Evolutionary conservation across 2,329 filamentous ascomycete species (phyloP).

Genomic region (Curvularia verruculosa): DNA sequence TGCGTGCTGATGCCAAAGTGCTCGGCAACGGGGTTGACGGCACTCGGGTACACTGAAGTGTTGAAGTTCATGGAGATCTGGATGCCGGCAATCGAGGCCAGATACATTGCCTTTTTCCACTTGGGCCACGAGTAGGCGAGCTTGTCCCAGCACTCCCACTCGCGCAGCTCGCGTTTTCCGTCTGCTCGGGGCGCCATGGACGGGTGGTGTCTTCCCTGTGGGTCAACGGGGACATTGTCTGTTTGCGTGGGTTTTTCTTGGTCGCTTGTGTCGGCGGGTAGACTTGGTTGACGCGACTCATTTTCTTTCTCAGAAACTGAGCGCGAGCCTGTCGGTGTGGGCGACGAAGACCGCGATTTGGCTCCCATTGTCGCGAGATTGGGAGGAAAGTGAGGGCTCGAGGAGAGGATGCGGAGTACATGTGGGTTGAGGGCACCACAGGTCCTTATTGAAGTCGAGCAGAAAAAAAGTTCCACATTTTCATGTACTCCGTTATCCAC

Average conservation of each 20-base stretch:
- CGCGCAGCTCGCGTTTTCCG: conserved; percentile 36
- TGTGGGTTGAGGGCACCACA: conserved; percentile 7
- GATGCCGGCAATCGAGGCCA: conserved; percentile 59
- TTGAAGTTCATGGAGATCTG: conserved; percentile 65
- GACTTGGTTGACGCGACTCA: conserved; percentile 7
- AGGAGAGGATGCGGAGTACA: conserved; percentile 12
- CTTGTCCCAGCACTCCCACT: conserved; percentile 55
- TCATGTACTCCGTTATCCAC: neutral
- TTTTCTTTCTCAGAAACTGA: conserved; percentile 10
- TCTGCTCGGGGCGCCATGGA: conserved; percentile 15
- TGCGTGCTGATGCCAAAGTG: conserved; percentile 60
- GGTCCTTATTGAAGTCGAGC: conserved; percentile 13
- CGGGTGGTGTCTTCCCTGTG: conserved; percentile 16
- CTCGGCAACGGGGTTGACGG: conserved; percentile 57
- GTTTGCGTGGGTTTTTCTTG: conserved; percentile 17
- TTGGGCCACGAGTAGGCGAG: conserved; percentile 55
- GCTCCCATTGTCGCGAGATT: conserved; percentile 9
- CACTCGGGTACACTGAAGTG: conserved; percentile 61
- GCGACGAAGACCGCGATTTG: conserved; percentile 17
- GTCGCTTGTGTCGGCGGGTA: conserved; percentile 15
- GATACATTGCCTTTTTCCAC: conserved; percentile 59
- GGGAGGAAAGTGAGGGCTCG: conserved; percentile 10
- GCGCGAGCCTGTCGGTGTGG: conserved; percentile 7
- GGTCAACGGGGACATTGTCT: conserved; percentile 12
- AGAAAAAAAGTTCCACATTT: conserved; percentile 10